Percentiles rank a stretch among this genome's conserved stretches.
phyloP scores from a whole-genome alignment of 1,139 yeast genomes.

The Nakaseomyces kungkrabaensis region DNA sequence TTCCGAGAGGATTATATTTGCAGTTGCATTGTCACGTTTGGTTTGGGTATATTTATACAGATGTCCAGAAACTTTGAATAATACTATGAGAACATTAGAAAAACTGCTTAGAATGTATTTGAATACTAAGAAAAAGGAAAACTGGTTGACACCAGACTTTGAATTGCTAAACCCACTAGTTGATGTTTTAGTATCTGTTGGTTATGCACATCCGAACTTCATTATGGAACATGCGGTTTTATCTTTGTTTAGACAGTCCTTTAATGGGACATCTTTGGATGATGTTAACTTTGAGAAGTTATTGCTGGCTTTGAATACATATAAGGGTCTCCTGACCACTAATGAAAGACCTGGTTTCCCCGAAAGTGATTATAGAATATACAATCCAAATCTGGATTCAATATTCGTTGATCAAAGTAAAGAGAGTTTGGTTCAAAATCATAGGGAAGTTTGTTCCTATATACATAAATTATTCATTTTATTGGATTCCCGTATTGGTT shows the following conservation, averaged over 20 bases:
- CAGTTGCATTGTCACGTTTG: conserved; percentile 60
- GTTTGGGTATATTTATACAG: conserved; percentile 86
- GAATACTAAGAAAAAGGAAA: conserved; percentile 52
- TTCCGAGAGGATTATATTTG: conserved; percentile 53
- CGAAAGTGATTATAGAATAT: conserved; percentile 43
- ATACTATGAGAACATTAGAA: conserved; percentile 63
- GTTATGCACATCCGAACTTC: conserved; percentile 69
- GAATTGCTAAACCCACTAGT: conserved; percentile 55
- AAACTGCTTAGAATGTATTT: conserved; percentile 47
- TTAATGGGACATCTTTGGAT: conserved; percentile 51
- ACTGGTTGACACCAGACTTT: conserved; percentile 60
- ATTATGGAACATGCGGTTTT: conserved; percentile 67
- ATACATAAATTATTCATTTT: conserved; percentile 48
- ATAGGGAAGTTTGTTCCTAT: conserved; percentile 66
- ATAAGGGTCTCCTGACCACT: conserved; percentile 59
- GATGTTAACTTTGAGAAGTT: conserved; percentile 59
- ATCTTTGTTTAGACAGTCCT: conserved; percentile 45
- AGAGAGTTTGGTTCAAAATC: conserved; percentile 40
- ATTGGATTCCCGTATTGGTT: conserved; percentile 56
- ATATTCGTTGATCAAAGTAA: conserved; percentile 23
- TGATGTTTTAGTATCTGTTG: conserved; percentile 64
- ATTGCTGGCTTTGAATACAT: conserved; percentile 60
- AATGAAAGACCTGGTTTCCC: conserved; percentile 68
- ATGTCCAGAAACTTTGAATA: conserved; percentile 78
- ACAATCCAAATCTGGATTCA: conserved; percentile 24